phyloP scores from a whole-genome alignment of 352 stramenopile species.

The Pythium scleroteichum region DNA sequence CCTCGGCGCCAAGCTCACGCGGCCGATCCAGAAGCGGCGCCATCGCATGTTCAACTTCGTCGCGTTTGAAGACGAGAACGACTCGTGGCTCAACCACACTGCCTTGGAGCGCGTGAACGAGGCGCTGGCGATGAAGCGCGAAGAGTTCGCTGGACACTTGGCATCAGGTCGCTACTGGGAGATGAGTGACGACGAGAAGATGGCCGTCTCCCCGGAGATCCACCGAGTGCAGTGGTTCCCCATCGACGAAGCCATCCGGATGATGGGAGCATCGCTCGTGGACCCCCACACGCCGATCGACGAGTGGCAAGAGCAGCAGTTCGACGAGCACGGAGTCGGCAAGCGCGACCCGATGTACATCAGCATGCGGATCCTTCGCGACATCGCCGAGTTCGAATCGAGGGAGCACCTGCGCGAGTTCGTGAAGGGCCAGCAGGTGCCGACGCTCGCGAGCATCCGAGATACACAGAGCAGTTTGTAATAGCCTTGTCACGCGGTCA shows the following conservation, averaged over 20 bases:
- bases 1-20: slow-evolving; percentile 46
- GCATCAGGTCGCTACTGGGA: slow-evolving; percentile 41
- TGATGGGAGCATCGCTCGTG: slow-evolving; percentile 38
- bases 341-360: slow-evolving; percentile 59
- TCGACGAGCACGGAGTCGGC: slow-evolving; percentile 34
- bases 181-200: slow-evolving; percentile 40
- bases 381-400: slow-evolving; percentile 35
- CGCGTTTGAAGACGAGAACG: slow-evolving; percentile 58
- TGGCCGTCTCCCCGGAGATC: slow-evolving; percentile 56
- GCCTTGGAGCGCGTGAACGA: slow-evolving; percentile 41
- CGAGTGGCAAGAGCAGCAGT: slow-evolving; percentile 43
- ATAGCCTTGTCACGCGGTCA: background rate
- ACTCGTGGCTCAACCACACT: slow-evolving; percentile 37
- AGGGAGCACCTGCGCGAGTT: slow-evolving; percentile 23
- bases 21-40: slow-evolving; percentile 40
- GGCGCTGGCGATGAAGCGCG: slow-evolving; percentile 38
- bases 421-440: slow-evolving; percentile 29
- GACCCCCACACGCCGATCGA: slow-evolving; percentile 37
- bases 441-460: slow-evolving; percentile 19
- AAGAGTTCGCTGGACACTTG: slow-evolving; percentile 34
- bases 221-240: slow-evolving; percentile 56
- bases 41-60: slow-evolving; percentile 75
- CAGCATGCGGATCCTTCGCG: slow-evolving; percentile 42
- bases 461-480: slow-evolving; percentile 22
- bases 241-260: slow-evolving; percentile 47